A percentile compares a stretch with the other conserved stretches of the same genome.
Conservation (phyloP, 1,139 yeast species). For the Hemisphaericaspora lyxosophila region DNA sequence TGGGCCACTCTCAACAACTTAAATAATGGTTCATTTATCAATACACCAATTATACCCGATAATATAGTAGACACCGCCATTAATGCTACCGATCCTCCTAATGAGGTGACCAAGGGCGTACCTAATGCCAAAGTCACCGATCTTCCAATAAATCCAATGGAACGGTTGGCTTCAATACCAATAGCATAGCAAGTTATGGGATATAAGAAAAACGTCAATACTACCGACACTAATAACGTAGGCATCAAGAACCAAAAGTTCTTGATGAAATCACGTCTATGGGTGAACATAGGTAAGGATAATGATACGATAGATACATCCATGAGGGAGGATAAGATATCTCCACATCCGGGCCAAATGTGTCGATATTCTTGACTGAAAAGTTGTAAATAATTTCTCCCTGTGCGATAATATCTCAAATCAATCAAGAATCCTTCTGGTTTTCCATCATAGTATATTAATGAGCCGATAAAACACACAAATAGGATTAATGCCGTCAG, state of each 20-base stretch:
- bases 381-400: slow-evolving; percentile 60
- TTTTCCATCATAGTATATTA: slow-evolving; percentile 46
- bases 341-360: slow-evolving; percentile 79
- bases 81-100: slow-evolving; percentile 68
- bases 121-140: slow-evolving; percentile 83
- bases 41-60: slow-evolving; percentile 75
- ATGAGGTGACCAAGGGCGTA: slow-evolving; percentile 62
- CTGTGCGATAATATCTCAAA: slow-evolving; percentile 62
- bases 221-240: slow-evolving; percentile 58
- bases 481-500: slow-evolving; percentile 64
- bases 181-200: slow-evolving; percentile 66
- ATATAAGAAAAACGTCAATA: slow-evolving; percentile 62
- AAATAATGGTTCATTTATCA: slow-evolving; percentile 56
- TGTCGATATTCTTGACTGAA: slow-evolving; percentile 44
- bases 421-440: slow-evolving; percentile 49
- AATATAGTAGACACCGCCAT: slow-evolving; percentile 81
- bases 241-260: slow-evolving; percentile 61
- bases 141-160: slow-evolving; percentile 77
- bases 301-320: slow-evolving; percentile 75
- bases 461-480: slow-evolving; percentile 59
- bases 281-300: slow-evolving; percentile 76
- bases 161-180: slow-evolving; percentile 58
- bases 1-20: slow-evolving; percentile 51
- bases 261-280: slow-evolving; percentile 59
- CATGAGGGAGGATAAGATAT: slow-evolving; percentile 65